A percentile compares a stretch with the other conserved stretches of the same genome.
Evolutionary conservation across 2,329 filamentous ascomycete genomes (phyloP).

Genomic region (Diaporthe australafricana): DNA sequence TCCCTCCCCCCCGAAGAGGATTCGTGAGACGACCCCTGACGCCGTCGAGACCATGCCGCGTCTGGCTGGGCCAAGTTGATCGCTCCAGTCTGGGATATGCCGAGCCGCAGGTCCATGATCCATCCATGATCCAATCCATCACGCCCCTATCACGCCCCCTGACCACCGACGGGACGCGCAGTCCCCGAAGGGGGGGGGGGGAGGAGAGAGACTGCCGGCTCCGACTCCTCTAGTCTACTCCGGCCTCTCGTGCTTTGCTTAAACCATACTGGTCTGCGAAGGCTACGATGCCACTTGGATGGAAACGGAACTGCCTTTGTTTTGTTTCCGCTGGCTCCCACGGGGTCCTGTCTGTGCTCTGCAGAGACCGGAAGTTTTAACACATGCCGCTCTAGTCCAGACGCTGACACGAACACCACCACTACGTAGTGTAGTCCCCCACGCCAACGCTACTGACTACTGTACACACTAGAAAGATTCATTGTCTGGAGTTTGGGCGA

Average conservation of each 20-base stretch:
- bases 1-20: background rate
- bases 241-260: background rate
- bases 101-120: background rate
- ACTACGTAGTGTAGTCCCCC: slow-evolving; percentile 5
- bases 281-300: slow-evolving; percentile 4
- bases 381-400: slow-evolving; percentile 23
- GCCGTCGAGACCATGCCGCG: slow-evolving; percentile 12
- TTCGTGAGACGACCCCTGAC: slow-evolving; percentile 23
- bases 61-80: slow-evolving; percentile 2
- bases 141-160: slow-evolving; percentile 24
- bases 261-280: background rate
- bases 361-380: slow-evolving; percentile 21
- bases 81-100: slow-evolving; percentile 9
- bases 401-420: slow-evolving; percentile 28
- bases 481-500: background rate
- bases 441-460: slow-evolving; percentile 12
- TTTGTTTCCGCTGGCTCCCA: slow-evolving; percentile 6
- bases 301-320: slow-evolving; percentile 16
- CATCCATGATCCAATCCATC: background rate
- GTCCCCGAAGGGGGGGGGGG: too few relatives aligned
- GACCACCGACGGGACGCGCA: slow-evolving; percentile 1
- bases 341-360: slow-evolving; percentile 12
- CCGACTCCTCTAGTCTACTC: background rate
- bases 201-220: background rate
- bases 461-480: background rate